Percentiles rank a stretch among this genome's conserved stretches.
phyloP scores from a whole-genome alignment of 208 protist genomes.

The Herpetomonas muscarum region DNA sequence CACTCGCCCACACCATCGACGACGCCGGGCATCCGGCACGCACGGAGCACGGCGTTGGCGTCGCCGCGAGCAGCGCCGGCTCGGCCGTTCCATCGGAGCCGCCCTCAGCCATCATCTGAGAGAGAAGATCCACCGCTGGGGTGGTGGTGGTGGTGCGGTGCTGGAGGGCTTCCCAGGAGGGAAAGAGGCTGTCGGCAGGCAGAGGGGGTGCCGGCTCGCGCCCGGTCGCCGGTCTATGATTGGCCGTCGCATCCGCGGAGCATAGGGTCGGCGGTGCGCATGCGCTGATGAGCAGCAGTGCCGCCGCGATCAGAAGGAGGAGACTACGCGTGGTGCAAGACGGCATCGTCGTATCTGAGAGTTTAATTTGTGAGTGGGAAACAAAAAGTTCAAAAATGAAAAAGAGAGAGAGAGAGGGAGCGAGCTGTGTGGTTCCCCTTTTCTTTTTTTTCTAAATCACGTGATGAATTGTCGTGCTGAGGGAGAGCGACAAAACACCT shows the following conservation, averaged over 20 bases:
- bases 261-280: no score
- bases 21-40: slow-evolving; percentile 63
- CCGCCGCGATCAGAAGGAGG: no score
- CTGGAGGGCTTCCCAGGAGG: neutral
- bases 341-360: neutral
- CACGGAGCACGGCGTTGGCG: slow-evolving; percentile 28
- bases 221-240: no score
- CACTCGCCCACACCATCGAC: slow-evolving; percentile 80
- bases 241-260: no score
- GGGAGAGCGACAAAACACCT: neutral
- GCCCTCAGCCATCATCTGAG: neutral
- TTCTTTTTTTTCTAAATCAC: slow-evolving; percentile 3
- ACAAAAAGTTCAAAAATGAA: neutral
- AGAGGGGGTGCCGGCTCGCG: no score
- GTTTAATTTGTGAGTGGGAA: neutral
- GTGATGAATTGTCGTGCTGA: neutral
- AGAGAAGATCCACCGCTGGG: no score
- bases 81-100: slow-evolving; percentile 1
- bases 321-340: neutral
- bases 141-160: neutral
- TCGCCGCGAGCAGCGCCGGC: neutral
- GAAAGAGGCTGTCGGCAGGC: no score
- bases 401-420: neutral
- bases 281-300: no score
- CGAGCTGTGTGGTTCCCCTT: neutral